Conservation (phyloP, 1,284 basidiomycete genomes). For the Melanopsichium pennsylvanicum region DNA sequence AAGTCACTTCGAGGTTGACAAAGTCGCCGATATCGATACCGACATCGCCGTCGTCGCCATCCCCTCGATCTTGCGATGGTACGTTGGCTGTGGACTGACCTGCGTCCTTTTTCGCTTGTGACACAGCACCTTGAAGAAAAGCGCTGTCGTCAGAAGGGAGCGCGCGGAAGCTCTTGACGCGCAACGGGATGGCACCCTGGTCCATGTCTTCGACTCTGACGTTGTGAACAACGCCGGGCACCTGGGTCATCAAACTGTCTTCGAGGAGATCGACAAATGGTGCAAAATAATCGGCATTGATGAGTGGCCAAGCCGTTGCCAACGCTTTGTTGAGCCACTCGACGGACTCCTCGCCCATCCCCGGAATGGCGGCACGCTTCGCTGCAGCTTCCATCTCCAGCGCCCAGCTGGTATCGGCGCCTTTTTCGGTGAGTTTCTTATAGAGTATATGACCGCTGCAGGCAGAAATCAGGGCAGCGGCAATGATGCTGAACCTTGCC, state of each 20-base stretch:
- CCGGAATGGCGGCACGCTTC: slow-evolving; percentile 8
- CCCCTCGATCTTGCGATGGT: not conserved
- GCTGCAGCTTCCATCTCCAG: slow-evolving; percentile 35
- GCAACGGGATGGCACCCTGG: slow-evolving; percentile 55
- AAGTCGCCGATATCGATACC: slow-evolving; percentile 52
- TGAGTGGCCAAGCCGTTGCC: slow-evolving; percentile 56
- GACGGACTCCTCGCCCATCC: slow-evolving; percentile 47
- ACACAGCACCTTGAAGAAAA: slow-evolving; percentile 42
- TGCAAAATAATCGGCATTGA: slow-evolving; percentile 58
- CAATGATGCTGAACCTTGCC: slow-evolving; percentile 28
- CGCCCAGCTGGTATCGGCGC: slow-evolving; percentile 41
- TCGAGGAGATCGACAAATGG: slow-evolving; percentile 62
- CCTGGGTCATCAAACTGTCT: slow-evolving; percentile 61
- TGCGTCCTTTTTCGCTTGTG: slow-evolving; percentile 27
- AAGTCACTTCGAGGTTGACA: slow-evolving; percentile 57
- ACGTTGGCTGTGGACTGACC: slow-evolving; percentile 4
- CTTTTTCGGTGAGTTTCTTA: slow-evolving; percentile 27
- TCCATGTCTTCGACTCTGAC: slow-evolving; percentile 61
- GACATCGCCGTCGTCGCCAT: slow-evolving; percentile 16
- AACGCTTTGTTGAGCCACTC: slow-evolving; percentile 61
- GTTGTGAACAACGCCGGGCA: slow-evolving; percentile 58
- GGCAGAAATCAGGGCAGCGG: slow-evolving; percentile 20
- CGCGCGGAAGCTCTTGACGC: slow-evolving; percentile 50
- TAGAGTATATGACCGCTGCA: slow-evolving; percentile 42
- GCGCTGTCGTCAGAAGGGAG: slow-evolving; percentile 34